Conservation (phyloP, 768 basidiomycete genomes). For the Lactifluus pinguis region DNA sequence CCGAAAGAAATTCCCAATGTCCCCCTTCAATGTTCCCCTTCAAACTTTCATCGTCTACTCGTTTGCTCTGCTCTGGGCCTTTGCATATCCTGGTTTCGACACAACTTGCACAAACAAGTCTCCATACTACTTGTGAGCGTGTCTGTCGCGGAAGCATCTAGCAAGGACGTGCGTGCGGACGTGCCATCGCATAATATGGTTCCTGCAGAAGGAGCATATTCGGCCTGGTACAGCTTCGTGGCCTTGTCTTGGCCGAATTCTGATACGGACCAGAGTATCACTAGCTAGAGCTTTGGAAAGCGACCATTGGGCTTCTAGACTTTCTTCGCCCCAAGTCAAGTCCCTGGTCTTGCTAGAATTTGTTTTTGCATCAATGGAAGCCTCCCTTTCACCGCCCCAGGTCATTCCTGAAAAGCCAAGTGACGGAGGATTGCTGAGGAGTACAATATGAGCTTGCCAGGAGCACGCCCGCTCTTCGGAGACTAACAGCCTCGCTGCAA, state of each 20-base stretch:
- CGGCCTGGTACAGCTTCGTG: constrained; percentile 41
- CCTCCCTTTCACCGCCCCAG: constrained; percentile 42
- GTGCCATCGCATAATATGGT: constrained; percentile 49
- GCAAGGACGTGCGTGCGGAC: constrained; percentile 46
- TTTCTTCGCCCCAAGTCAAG: constrained; percentile 29
- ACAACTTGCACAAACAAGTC: constrained; percentile 56
- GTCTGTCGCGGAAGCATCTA: neutral
- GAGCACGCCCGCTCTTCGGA: constrained; percentile 39
- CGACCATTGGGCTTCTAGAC: constrained; percentile 42
- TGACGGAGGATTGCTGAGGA: neutral
- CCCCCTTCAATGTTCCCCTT: constrained; percentile 45
- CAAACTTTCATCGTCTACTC: constrained; percentile 26
- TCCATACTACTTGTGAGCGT: constrained; percentile 49
- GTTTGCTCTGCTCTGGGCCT: constrained; percentile 58
- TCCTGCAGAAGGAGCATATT: constrained; percentile 41
- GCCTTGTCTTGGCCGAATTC: constrained; percentile 34
- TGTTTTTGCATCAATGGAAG: constrained; percentile 41
- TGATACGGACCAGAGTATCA: constrained; percentile 40
- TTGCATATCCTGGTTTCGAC: constrained; percentile 59
- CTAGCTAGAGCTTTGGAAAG: constrained; percentile 58
- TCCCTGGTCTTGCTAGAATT: constrained; percentile 44
- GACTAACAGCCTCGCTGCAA: constrained; percentile 30
- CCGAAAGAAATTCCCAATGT: constrained; percentile 41
- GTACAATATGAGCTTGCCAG: constrained; percentile 60
- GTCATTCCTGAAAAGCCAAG: constrained; percentile 43